Conservation (phyloP, 2,329 filamentous ascomycete species). For the Hyphodiscus sp. region DNA sequence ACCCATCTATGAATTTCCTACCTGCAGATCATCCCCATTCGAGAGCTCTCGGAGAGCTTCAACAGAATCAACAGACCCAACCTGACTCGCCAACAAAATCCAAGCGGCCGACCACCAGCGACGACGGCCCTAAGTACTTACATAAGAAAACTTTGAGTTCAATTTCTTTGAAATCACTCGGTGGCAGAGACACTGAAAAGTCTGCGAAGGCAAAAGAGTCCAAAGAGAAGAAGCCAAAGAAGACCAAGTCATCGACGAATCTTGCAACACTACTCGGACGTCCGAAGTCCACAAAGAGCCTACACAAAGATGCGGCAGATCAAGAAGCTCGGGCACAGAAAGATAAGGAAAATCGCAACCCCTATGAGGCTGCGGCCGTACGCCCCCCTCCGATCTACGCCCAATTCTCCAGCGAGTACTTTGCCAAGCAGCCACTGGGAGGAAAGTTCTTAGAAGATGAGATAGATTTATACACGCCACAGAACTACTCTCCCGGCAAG, state of each 20-base stretch:
- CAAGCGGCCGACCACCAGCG: slow-evolving; percentile 23
- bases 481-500: slow-evolving; percentile 25
- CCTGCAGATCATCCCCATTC: slow-evolving; percentile 33
- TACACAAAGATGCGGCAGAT: slow-evolving; percentile 46
- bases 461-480: slow-evolving; percentile 29
- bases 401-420: slow-evolving; percentile 52
- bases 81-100: slow-evolving; percentile 35
- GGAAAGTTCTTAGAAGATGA: slow-evolving; percentile 31
- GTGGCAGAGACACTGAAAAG: slow-evolving; percentile 32
- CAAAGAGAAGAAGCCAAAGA: slow-evolving; percentile 58
- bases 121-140: slow-evolving; percentile 32
- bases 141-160: slow-evolving; percentile 39
- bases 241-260: slow-evolving; percentile 78
- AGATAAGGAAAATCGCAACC: slow-evolving; percentile 79
- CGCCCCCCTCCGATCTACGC: slow-evolving; percentile 70
- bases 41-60: slow-evolving; percentile 49
- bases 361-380: slow-evolving; percentile 38
- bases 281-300: slow-evolving; percentile 65
- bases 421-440: slow-evolving; percentile 32
- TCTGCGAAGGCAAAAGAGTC: slow-evolving; percentile 34
- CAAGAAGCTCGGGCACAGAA: slow-evolving; percentile 46
- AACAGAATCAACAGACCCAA: slow-evolving; percentile 44
- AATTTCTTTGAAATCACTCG: slow-evolving; percentile 39
- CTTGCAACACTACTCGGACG: slow-evolving; percentile 70
- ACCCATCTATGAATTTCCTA: slow-evolving; percentile 29